Evolutionary conservation across 2,329 filamentous ascomycete genomes (phyloP), one percentile per base, ranked within the genome.

Genomic region (Blastomyces parvus): DNA sequence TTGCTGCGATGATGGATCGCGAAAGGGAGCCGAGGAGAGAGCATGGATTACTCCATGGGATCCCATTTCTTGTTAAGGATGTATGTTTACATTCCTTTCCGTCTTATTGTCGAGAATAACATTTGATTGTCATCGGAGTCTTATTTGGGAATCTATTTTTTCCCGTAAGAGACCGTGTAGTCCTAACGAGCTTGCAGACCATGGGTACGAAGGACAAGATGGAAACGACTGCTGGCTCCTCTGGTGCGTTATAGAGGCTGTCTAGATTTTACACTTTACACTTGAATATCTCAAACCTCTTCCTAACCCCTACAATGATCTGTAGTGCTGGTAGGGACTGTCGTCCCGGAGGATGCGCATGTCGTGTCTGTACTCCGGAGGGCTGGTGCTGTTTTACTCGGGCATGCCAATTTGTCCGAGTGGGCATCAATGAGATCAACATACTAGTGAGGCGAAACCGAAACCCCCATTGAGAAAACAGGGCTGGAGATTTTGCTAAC

Each of bases 351-450:
- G 22, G 88, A 91, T 71, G 85, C 88, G 0, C 76, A 80, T 67
- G 84, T 90, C 0, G 84, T 90, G 1, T 70, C 78, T 22, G 79
- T 78, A 64, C 79, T 91, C 40, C 82, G 88, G 3, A 76, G 83
- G 52, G 85, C 86, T 0, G 87, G 88, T 13, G 88, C 86, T 1
- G 75, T 91, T 0, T 77, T 92, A 7, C 77, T 92, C 59, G 88
- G 88, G 48, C 88, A 91, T 72, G 84, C 88, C 0, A 84, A 83
- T 0, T 74, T 91, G 62, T 86, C 83, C 66, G 88, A 91, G 71
- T 91, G 88, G 88, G 88, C 88, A 0, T 84, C 86, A 64, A 88
- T 89, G 85, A 81, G 88, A 44, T 83, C 80, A 66, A 87, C 81
- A 68, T 81, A 84, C 69, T 88, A 88, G 65, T 87, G 84, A 0